Conservation (phyloP, 495 filamentous ascomycete genomes). For the Neurospora sp. region DNA sequence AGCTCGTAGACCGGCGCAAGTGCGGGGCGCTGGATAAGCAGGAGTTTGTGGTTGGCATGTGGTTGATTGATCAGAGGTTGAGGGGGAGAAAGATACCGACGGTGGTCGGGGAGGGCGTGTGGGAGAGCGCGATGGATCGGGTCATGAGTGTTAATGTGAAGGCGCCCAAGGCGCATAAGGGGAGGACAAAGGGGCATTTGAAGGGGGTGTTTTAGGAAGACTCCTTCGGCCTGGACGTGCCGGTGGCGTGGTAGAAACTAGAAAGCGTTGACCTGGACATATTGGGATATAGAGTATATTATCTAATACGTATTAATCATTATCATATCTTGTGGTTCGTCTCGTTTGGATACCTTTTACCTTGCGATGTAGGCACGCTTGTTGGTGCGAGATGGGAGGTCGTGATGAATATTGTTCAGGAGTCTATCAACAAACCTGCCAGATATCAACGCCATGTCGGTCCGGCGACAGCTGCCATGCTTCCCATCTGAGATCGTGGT, state of each 20-base stretch:
- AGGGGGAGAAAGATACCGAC: slow-evolving; percentile 80
- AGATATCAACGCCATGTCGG: neutral
- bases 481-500: too few relatives aligned
- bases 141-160: slow-evolving; percentile 30
- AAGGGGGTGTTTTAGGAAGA: neutral
- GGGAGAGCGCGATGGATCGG: slow-evolving; percentile 63
- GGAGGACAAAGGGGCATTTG: neutral
- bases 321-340: neutral
- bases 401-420: neutral
- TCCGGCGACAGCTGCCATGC: neutral
- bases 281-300: neutral
- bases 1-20: slow-evolving; percentile 61
- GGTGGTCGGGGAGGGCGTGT: slow-evolving; percentile 71
- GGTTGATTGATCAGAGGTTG: slow-evolving; percentile 85
- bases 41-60: slow-evolving; percentile 93
- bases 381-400: neutral
- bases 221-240: neutral
- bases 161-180: neutral
- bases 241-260: neutral
- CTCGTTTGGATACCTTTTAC: neutral
- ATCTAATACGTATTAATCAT: neutral
- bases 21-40: slow-evolving; percentile 55
- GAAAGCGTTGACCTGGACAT: neutral
- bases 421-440: neutral
- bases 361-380: neutral